phyloP scores from a whole-genome alignment of 495 filamentous ascomycete species.

The Penicillium herquei region DNA sequence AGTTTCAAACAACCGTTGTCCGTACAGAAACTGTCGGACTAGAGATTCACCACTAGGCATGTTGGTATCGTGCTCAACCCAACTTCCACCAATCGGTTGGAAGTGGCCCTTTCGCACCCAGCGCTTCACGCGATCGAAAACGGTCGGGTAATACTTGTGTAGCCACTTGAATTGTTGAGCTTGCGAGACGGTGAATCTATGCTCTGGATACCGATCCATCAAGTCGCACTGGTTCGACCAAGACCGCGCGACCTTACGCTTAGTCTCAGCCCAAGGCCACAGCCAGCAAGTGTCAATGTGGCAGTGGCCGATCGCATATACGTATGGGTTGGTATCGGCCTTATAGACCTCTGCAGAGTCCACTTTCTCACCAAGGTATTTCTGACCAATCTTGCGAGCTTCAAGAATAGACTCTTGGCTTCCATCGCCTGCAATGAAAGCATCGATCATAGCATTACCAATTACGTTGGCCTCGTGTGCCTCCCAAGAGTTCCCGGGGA shows the following conservation, averaged over 20 bases:
- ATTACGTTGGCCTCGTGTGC: slow-evolving; percentile 80
- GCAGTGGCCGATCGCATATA: slow-evolving; percentile 90
- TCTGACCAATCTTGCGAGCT: slow-evolving; percentile 75
- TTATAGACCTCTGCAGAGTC: slow-evolving; percentile 84
- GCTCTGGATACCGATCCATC: slow-evolving; percentile 91
- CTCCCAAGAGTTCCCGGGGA: slow-evolving; percentile 78
- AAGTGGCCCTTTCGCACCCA: slow-evolving; percentile 90
- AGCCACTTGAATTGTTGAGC: slow-evolving; percentile 99
- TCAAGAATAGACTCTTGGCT: slow-evolving; percentile 72
- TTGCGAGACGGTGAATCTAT: slow-evolving; percentile 86
- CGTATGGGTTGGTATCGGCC: slow-evolving; percentile 65
- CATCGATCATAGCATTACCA: slow-evolving; percentile 82
- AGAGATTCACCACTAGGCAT: slow-evolving; percentile 93
- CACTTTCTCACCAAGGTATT: slow-evolving; percentile 78
- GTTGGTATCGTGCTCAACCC: slow-evolving; percentile 99
- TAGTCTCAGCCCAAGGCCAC: slow-evolving; percentile 99
- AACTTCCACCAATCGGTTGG: slow-evolving; percentile 93
- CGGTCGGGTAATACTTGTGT: slow-evolving; percentile 79
- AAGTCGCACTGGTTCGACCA: slow-evolving; percentile 96
- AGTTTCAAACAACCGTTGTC: slow-evolving; percentile 91
- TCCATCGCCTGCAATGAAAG: slow-evolving; percentile 75
- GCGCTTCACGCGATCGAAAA: slow-evolving; percentile 84
- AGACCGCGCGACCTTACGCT: slow-evolving; percentile 91
- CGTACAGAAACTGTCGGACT: slow-evolving; percentile 91
- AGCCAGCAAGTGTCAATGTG: slow-evolving; percentile 98